Percentiles rank a stretch among this genome's conserved stretches.
phyloP scores from a whole-genome alignment of 2,329 filamentous ascomycete genomes.

The Verticillium nonalfalfae region DNA sequence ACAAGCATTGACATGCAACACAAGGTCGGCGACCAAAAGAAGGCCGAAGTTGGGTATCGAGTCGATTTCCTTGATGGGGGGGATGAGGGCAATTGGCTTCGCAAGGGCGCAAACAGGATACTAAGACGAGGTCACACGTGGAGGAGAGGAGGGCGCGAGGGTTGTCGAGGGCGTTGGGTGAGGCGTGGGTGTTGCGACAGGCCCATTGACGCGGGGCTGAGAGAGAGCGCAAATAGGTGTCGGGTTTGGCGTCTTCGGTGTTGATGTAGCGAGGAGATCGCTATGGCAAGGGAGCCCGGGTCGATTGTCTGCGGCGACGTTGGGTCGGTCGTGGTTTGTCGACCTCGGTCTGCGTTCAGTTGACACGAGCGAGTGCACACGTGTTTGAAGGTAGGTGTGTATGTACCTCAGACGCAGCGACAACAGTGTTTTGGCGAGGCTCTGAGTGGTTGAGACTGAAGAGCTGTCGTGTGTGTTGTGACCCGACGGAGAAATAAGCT shows the following conservation, averaged over 20 bases:
- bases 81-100: neutral
- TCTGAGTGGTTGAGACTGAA: neutral
- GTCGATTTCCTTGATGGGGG: neutral
- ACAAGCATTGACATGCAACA: conserved; percentile 8
- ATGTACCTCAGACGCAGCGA: neutral
- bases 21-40: conserved; percentile 6
- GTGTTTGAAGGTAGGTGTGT: neutral
- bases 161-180: neutral
- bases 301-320: too few relatives aligned
- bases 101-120: neutral
- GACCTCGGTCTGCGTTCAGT: conserved; percentile 10
- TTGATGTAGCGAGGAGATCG: neutral
- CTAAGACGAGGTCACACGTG: neutral
- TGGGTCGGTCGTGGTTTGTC: conserved; percentile 5
- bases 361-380: neutral
- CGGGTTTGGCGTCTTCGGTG: neutral
- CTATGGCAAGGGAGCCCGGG: too few relatives aligned
- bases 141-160: neutral
- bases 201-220: conserved; percentile 5
- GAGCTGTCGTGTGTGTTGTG: neutral
- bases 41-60: neutral
- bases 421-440: neutral
- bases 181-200: neutral
- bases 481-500: neutral
- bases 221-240: neutral